These are phyloP conservation scores for Fusarium torulosum DNA, from an alignment of 2,329 filamentous ascomycete species.

Conservation along the genomic window DNA sequence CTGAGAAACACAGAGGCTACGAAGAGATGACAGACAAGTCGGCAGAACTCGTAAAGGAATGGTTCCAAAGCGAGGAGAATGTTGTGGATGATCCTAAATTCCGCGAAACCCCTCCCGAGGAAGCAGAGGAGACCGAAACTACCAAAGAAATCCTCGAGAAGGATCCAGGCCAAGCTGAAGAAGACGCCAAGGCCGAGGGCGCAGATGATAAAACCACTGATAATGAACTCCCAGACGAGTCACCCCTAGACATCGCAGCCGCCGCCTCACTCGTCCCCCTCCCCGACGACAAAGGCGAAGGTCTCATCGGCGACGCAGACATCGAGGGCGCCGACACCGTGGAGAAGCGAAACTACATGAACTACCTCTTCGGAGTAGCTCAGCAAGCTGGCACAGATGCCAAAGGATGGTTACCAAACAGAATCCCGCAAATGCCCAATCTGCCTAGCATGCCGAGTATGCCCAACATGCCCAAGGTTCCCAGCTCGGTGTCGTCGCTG, in stretches of 20 bases:
- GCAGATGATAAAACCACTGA: conserved; percentile 17
- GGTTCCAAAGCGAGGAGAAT: conserved; percentile 64
- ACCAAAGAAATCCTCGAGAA: conserved; percentile 46
- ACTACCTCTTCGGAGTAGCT: conserved; percentile 63
- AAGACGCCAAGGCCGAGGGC: conserved; percentile 6
- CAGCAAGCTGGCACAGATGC: conserved; percentile 61
- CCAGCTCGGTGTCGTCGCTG: conserved; percentile 47
- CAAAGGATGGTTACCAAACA: conserved; percentile 61
- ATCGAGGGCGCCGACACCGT: conserved; percentile 52
- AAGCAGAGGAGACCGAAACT: conserved; percentile 48
- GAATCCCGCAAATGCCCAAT: conserved; percentile 54
- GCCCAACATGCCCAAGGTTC: conserved; percentile 50
- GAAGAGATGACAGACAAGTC: conserved; percentile 72
- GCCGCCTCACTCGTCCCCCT: conserved; percentile 64
- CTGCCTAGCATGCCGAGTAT: conserved; percentile 52
- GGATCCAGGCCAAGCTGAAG: conserved; percentile 32
- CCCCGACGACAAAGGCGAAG: conserved; percentile 56
- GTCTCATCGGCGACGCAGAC: conserved; percentile 49
- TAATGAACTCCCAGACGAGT: conserved; percentile 48
- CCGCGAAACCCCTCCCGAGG: conserved; percentile 55
- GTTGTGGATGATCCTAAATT: conserved; percentile 63
- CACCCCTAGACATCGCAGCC: conserved; percentile 66
- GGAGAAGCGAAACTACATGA: conserved; percentile 59
- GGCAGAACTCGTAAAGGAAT: conserved; percentile 67
- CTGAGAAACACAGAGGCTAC: conserved; percentile 72